A percentile compares a stretch with the other conserved stretches of the same genome.
These are phyloP conservation scores for Backusella luteola DNA, from an alignment of 192 early-diverging fungal genomes.

Conservation along the genomic window DNA sequence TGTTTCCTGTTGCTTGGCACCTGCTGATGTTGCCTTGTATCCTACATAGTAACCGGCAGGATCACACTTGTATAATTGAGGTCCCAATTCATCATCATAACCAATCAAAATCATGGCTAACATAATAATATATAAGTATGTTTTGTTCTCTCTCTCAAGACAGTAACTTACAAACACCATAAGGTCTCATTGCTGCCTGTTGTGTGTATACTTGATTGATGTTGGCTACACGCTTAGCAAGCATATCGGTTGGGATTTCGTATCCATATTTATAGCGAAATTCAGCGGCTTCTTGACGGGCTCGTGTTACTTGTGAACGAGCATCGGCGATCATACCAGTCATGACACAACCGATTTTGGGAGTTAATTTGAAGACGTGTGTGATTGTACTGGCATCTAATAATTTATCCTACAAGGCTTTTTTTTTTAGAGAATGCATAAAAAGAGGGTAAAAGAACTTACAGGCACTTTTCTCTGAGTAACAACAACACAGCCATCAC, in stretches of 20 bases:
- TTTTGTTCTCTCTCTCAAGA: too few relatives aligned
- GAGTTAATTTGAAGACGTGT: constrained; percentile 91
- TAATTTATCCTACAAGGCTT: constrained; percentile 79
- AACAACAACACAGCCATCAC: constrained; percentile 91
- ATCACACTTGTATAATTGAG: constrained; percentile 97
- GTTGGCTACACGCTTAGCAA: constrained; percentile 97
- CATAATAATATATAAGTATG: constrained; percentile 1
- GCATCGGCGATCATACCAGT: constrained; percentile 96
- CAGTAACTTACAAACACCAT: constrained; percentile 83
- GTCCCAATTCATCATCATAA: constrained; percentile 93
- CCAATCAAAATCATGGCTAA: constrained; percentile 96
- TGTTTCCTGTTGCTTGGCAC: constrained; percentile 94
- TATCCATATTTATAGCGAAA: constrained; percentile 99
- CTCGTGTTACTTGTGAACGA: constrained; percentile 88
- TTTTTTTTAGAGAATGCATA: background rate
- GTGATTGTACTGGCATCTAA: constrained; percentile 92
- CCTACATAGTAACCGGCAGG: constrained; percentile 99
- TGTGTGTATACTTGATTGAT: constrained; percentile 99
- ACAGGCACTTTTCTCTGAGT: constrained; percentile 97
- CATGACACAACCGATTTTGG: constrained; percentile 96
- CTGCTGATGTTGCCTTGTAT: constrained; percentile 93
- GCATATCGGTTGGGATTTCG: constrained; percentile 93
- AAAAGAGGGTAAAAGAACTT: constrained; percentile 17
- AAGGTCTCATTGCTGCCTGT: constrained; percentile 96
- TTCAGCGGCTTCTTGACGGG: constrained; percentile 94